Evolutionary conservation across 148 eudicot species (phyloP).

Genomic region (Cornus controversa): DNA sequence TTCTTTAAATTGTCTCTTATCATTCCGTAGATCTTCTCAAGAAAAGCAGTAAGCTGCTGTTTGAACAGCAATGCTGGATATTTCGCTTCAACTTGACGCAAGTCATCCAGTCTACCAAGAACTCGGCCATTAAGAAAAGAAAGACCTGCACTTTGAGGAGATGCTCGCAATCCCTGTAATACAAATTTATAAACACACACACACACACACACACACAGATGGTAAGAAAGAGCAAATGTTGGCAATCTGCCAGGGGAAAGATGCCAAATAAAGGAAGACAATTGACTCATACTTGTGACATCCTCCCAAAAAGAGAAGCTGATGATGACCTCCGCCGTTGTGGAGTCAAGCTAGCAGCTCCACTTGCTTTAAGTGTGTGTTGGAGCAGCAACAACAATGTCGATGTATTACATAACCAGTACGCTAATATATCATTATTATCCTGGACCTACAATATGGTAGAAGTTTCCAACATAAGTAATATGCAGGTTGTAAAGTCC

Average conservation of each 20-base stretch:
- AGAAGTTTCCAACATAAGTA: constrained; percentile 12
- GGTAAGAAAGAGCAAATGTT: background rate
- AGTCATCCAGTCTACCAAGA: constrained; percentile 67
- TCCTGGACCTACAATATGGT: constrained; percentile 67
- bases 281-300: constrained; percentile 73
- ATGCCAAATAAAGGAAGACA: background rate
- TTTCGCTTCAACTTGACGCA: constrained; percentile 95
- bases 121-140: constrained; percentile 77
- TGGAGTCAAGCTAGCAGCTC: constrained; percentile 87
- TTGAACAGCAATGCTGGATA: constrained; percentile 97
- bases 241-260: background rate
- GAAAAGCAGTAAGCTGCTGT: constrained; percentile 97
- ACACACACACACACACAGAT: background rate
- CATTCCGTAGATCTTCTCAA: constrained; percentile 97
- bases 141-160: constrained; percentile 86
- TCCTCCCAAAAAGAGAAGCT: constrained; percentile 89
- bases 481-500: background rate
- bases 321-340: constrained; percentile 86
- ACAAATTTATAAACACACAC: background rate
- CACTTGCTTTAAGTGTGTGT: constrained; percentile 97
- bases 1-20: constrained; percentile 95
- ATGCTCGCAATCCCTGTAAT: constrained; percentile 65
- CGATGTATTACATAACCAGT: constrained; percentile 93
- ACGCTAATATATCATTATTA: constrained; percentile 72
- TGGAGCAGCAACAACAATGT: constrained; percentile 87